Conservation (phyloP, 306 rosid genomes). For the Inga oerstediana region DNA sequence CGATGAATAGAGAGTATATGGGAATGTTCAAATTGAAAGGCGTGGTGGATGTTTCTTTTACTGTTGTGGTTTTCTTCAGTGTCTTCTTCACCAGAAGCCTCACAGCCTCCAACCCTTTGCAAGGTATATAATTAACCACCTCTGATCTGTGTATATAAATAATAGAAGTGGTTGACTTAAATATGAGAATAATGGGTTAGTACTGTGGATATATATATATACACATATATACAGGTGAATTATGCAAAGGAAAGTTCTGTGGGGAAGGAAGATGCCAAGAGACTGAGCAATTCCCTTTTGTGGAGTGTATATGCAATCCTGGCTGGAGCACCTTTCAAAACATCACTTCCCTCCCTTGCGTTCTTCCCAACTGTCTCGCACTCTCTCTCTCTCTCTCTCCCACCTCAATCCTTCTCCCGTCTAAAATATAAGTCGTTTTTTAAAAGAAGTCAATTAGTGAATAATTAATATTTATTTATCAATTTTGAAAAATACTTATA, state of each 20-base stretch:
- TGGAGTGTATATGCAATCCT: constrained; percentile 39
- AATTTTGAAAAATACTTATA: too few relatives aligned
- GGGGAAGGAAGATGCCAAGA: constrained; percentile 44
- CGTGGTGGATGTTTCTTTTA: not conserved
- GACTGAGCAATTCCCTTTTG: not conserved
- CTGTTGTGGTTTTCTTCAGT: constrained; percentile 16
- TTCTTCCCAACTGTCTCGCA: constrained; percentile 46
- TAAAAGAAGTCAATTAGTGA: too few relatives aligned
- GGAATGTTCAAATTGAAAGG: constrained; percentile 23
- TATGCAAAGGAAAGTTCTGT: constrained; percentile 31
- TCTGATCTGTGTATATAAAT: not conserved
- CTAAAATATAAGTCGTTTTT: too few relatives aligned
- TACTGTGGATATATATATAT: not conserved
- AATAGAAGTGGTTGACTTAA: not conserved
- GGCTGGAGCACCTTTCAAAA: constrained; percentile 35
- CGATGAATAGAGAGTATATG: not conserved
- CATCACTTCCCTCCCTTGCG: not conserved
- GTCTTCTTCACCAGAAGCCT: constrained; percentile 12
- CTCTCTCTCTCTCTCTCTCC: not conserved
- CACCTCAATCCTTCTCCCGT: too few relatives aligned
- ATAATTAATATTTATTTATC: too few relatives aligned
- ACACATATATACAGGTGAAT: not conserved
- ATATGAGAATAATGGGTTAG: not conserved
- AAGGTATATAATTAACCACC: constrained; percentile 11
- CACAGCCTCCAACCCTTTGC: not conserved